phyloP scores from a whole-genome alignment of 106 monocot genomes.

The Allium fistulosum region DNA sequence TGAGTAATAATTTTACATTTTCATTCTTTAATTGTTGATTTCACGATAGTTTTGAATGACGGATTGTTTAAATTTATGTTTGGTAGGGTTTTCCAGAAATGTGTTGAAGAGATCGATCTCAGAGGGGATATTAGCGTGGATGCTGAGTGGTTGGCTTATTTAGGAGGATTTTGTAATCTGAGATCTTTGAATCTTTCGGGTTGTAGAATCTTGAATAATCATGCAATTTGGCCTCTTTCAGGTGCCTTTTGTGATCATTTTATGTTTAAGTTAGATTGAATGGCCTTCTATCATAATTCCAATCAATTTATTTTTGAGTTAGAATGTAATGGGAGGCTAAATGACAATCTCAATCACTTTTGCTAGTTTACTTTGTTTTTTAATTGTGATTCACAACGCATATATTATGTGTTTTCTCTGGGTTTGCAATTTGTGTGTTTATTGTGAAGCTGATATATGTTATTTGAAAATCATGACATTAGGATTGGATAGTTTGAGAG shows the following conservation, averaged over 20 bases:
- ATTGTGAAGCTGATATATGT: too few species aligned
- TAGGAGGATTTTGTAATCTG: constrained; percentile 66
- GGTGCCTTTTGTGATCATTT: constrained; percentile 17
- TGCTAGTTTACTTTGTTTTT: too few species aligned
- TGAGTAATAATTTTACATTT: constrained; percentile 26
- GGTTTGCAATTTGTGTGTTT: too few species aligned
- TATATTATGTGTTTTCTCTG: too few species aligned
- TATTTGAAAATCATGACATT: constrained; percentile 3
- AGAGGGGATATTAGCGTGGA: constrained; percentile 45
- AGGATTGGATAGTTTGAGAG: constrained; percentile 77
- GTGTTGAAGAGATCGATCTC: constrained; percentile 58
- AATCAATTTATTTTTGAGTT: too few species aligned
- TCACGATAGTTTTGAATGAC: not conserved
- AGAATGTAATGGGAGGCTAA: too few species aligned
- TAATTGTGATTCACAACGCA: too few species aligned
- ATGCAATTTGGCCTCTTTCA: constrained; percentile 62
- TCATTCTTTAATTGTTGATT: not conserved
- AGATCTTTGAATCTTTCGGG: constrained; percentile 37
- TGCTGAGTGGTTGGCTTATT: constrained; percentile 94
- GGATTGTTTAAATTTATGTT: not conserved
- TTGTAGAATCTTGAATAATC: constrained; percentile 54
- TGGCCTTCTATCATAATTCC: too few species aligned
- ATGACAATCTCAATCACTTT: too few species aligned
- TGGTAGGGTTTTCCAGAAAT: constrained; percentile 62
- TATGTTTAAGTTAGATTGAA: not conserved